Percentiles rank a stretch among this genome's conserved stretches.
Conservation (phyloP, 129 eudicot species). For the Flaveria linearis region DNA sequence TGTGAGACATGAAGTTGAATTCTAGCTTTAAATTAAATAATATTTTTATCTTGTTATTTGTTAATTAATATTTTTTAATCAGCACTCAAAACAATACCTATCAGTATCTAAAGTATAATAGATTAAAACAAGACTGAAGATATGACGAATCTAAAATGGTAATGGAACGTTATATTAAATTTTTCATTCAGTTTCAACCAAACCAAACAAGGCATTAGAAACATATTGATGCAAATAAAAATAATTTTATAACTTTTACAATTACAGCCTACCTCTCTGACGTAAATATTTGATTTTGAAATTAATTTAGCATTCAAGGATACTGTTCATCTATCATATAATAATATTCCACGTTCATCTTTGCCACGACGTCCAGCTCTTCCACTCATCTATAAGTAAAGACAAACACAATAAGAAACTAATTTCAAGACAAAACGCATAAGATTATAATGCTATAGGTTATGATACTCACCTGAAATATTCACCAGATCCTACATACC, state of each 20-base stretch:
- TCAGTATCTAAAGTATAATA: background rate
- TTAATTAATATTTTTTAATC: background rate
- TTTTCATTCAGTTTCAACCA: background rate
- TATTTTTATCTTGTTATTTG: background rate
- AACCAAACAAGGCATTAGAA: background rate
- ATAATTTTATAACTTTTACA: background rate
- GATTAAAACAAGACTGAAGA: background rate
- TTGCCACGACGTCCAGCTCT: slow-evolving; percentile 99
- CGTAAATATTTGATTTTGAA: background rate
- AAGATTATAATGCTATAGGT: background rate
- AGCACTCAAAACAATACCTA: background rate
- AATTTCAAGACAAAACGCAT: slow-evolving; percentile 13
- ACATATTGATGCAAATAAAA: background rate
- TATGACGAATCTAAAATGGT: background rate
- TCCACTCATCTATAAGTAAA: slow-evolving; percentile 85
- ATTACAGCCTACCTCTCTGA: background rate
- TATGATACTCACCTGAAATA: slow-evolving; percentile 83
- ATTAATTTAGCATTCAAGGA: background rate
- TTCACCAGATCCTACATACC: slow-evolving; percentile 97
- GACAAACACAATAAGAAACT: slow-evolving; percentile 24
- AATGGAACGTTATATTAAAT: background rate
- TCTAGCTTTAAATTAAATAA: background rate
- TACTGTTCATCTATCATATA: slow-evolving; percentile 95
- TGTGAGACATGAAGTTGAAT: background rate
- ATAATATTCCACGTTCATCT: slow-evolving; percentile 96